Evolutionary conservation across 495 filamentous ascomycete genomes (phyloP), one percentile per base, ranked within the genome.

Genomic region (Neurospora sp.): DNA sequence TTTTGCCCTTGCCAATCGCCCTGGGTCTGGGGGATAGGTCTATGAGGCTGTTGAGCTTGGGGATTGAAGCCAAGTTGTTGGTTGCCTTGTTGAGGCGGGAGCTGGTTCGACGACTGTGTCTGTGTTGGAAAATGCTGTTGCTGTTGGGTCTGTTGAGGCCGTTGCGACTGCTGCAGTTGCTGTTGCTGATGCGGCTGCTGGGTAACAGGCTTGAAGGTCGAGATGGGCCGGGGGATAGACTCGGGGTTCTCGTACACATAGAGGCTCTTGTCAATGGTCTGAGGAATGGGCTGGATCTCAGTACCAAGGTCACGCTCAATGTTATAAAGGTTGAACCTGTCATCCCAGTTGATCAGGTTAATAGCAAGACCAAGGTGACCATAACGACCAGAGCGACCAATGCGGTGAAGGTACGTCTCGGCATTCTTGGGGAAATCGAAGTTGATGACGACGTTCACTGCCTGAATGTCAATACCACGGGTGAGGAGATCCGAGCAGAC

Each of bases 391-490:
- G 96, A 99, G 75, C 96, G 92, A 82, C 96, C 96, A 80, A 99
- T 98, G 74, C 96, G 94, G 83, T 99, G 96, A 31, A 99, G 92
- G 80, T 99, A 99, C 0, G 96, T 99, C 82, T 99, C 96, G 31
- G 96, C 96, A 77, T 99, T 98, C 85, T 99, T 99, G 8, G 96
- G 96, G 82, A 99, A 99, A 79, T 99, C 96, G 77, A 99, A 99
- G 82, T 99, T 99, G 87, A 99, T 99, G 76, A 99, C 96, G 69
- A 99, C 96, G 76, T 99, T 99, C 75, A 99, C 96, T 22, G 96
- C 96, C 84, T 99, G 96, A 76, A 99, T 99, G 82, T 99, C 96
- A 78, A 99, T 99, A 87, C 96, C 96, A 78, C 96, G 94, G 72
- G 96, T 99, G 40, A 99, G 88, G 39, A 99, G 87, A 83, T 99